A percentile compares a stretch with the other conserved stretches of the same genome.
These are phyloP conservation scores for Aristolochia fimbriata DNA, from an alignment of 164 flowering plant genomes.

Conservation along the genomic window DNA sequence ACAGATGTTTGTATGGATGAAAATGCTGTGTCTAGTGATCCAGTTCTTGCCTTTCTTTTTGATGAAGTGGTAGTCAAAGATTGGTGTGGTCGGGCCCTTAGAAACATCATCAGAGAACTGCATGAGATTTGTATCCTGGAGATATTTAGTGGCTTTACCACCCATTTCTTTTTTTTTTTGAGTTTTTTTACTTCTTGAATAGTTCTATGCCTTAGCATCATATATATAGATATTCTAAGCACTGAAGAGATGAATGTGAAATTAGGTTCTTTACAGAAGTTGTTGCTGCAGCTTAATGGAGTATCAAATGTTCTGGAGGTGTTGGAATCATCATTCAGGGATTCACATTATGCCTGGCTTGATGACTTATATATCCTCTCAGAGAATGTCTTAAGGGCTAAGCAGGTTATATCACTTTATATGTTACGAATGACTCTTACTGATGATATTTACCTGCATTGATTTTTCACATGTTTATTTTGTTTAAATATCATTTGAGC, in stretches of 20 bases:
- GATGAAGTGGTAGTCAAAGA: conserved; percentile 98
- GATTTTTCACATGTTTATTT: no score
- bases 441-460: no score
- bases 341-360: conserved; percentile 49
- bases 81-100: conserved; percentile 79
- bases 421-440: no score
- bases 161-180: not conserved
- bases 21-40: conserved; percentile 96
- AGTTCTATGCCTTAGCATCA: conserved; percentile 24
- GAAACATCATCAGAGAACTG: conserved; percentile 42
- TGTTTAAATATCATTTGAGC: no score
- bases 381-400: conserved; percentile 64
- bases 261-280: conserved; percentile 39
- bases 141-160: not conserved
- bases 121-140: conserved; percentile 70
- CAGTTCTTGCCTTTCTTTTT: conserved; percentile 78
- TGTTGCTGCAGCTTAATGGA: conserved; percentile 43
- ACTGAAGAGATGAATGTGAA: conserved; percentile 42
- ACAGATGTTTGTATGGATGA: conserved; percentile 99
- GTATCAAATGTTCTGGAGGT: conserved; percentile 69
- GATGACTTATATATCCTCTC: conserved; percentile 70
- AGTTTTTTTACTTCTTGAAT: not conserved
- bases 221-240: conserved; percentile 42
- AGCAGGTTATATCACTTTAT: conserved; percentile 49
- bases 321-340: conserved; percentile 73